Evolutionary conservation across 2,329 filamentous ascomycete genomes (phyloP), one percentile per base, ranked within the genome.

Genomic region (Clonostachys sp.): DNA sequence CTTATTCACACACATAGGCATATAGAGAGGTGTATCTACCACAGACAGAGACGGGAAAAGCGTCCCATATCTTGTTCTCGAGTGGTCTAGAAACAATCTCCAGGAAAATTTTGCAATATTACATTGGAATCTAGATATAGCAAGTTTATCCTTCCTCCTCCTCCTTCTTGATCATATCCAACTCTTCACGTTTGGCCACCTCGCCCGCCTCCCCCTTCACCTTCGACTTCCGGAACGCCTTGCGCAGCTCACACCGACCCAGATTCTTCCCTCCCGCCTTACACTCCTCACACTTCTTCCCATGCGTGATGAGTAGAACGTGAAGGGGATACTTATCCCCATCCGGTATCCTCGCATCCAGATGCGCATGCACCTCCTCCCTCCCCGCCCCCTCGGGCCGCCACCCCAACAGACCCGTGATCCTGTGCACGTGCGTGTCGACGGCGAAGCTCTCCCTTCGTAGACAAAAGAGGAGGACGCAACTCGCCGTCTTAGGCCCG

Each of bases 401-500:
- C 75, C 75, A 79, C 4, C 73, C 73, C 24, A 79, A 55, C 24
- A 74, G 55, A 0, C 73, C 74, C 16, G 72, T 67, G 48, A 79
- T 66, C 14, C 75, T 65, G 54, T 75, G 68, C 1, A 78, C 75
- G 45, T 79, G 75, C 0, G 75, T 78, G 51, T 79, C 75, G 34
- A 79, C 75, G 5, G 75, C 74, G 53, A 79, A 78, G 50, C 66
- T 72, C 40, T 69, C 64, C 38, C 73, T 57, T 20, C 61, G 59
- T 44, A 78, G 60, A 50, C 75, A 78, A 53, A 79, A 79, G 35
- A 79, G 63, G 33, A 77, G 53, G 9, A 79, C 74, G 53, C 75
- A 79, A 51, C 68, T 71, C 8, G 77, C 77, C 34, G 75, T 80
- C 65, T 79, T 80, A 52, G 74, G 73, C 0, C 76, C 77, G 2